Evolutionary conservation across 139 green algal genomes (phyloP).

Genomic region (Pseudopediastrum boryanum): DNA sequence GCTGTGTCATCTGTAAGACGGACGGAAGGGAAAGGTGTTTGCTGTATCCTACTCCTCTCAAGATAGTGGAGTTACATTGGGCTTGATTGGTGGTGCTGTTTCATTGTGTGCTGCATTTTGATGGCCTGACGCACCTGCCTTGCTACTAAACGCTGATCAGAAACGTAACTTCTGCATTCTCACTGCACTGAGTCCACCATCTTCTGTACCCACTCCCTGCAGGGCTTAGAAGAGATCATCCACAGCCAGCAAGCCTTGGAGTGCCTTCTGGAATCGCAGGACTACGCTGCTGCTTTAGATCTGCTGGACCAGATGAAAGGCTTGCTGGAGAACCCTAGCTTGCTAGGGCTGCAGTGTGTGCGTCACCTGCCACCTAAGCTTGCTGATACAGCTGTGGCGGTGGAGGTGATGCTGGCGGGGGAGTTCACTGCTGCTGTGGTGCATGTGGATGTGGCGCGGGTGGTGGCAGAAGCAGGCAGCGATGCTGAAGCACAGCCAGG

Average conservation of each 20-base stretch:
- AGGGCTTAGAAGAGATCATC: conserved; percentile 67
- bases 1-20: too few relatives aligned
- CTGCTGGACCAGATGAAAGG: conserved; percentile 62
- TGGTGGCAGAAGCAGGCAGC: conserved; percentile 8
- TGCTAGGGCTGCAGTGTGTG: conserved; percentile 57
- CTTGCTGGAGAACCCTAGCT: conserved; percentile 45
- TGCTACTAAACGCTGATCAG: too few relatives aligned
- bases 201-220: conserved; percentile 26
- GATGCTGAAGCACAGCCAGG: conserved; percentile 33
- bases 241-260: conserved; percentile 67
- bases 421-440: conserved; percentile 48
- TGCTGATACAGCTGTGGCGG: conserved; percentile 45
- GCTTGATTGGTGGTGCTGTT: too few relatives aligned
- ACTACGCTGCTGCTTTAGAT: conserved; percentile 80
- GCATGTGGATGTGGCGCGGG: neutral
- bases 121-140: too few relatives aligned
- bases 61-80: too few relatives aligned
- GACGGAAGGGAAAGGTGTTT: too few relatives aligned
- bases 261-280: conserved; percentile 67
- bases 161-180: too few relatives aligned
- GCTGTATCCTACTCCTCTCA: too few relatives aligned
- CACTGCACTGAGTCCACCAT: too few relatives aligned
- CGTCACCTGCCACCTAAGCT: conserved; percentile 55
- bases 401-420: conserved; percentile 50
- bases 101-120: too few relatives aligned